These are phyloP conservation scores for Cyclospora cayetanensis DNA, from an alignment of 169 alveolate species.

Conservation along the genomic window DNA sequence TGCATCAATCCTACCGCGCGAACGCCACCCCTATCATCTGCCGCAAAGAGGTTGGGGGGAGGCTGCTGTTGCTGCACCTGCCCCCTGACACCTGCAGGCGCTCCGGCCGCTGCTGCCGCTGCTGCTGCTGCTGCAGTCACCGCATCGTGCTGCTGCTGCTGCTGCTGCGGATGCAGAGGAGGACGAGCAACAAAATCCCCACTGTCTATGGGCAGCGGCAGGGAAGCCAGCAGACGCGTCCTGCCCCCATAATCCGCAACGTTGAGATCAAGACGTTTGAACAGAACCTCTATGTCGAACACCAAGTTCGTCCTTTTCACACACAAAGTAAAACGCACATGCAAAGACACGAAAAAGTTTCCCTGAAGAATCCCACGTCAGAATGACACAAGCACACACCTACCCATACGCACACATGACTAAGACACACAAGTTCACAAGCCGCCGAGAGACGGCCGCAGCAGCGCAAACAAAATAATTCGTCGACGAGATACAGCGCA, in stretches of 20 bases:
- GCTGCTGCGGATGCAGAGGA: background rate
- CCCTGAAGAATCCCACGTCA: no score
- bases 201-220: conserved; percentile 21
- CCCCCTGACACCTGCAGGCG: background rate
- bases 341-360: background rate
- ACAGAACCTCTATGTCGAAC: conserved; percentile 92
- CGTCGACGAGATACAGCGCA: no score
- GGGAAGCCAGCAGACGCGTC: conserved; percentile 37
- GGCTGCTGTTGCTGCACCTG: conserved; percentile 56
- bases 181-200: conserved; percentile 60
- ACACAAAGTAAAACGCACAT: background rate
- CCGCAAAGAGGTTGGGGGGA: background rate
- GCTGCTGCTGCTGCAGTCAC: conserved; percentile 59
- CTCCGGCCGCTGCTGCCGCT: conserved; percentile 66
- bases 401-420: no score
- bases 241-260: conserved; percentile 69
- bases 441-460: no score
- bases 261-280: conserved; percentile 83
- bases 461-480: no score
- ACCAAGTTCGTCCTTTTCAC: conserved; percentile 81
- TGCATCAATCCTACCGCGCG: conserved; percentile 3
- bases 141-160: conserved; percentile 18
- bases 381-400: background rate
- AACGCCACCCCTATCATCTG: conserved; percentile 39
- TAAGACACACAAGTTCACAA: no score